phyloP scores from a whole-genome alignment of 306 rosid genomes.

The Senna siamea region DNA sequence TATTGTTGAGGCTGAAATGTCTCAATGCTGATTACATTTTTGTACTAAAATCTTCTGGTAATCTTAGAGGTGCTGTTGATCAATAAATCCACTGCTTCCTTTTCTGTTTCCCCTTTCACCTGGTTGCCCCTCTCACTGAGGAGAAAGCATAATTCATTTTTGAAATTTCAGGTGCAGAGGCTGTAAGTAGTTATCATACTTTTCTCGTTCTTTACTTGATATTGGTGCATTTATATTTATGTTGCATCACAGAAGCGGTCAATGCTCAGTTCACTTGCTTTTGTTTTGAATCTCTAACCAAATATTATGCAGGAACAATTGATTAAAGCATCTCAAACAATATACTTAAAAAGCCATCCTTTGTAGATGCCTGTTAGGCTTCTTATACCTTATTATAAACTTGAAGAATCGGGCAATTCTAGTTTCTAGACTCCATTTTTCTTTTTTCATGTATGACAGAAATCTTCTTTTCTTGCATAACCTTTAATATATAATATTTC shows the following conservation, averaged over 20 bases:
- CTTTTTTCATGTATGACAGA: not conserved
- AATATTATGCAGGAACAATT: not conserved
- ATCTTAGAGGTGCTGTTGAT: constrained; percentile 9
- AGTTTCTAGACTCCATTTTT: too few species aligned
- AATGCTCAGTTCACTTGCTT: constrained; percentile 11
- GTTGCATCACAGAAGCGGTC: not conserved
- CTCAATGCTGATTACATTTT: constrained; percentile 6
- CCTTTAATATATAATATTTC: not conserved
- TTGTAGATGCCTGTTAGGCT: not conserved
- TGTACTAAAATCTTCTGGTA: constrained; percentile 1
- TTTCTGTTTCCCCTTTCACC: not conserved
- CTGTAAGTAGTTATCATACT: not conserved
- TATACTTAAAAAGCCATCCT: not conserved
- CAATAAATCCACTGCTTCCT: not conserved
- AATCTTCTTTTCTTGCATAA: not conserved
- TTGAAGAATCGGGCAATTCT: not conserved
- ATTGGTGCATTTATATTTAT: constrained; percentile 10
- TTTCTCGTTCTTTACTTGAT: not conserved
- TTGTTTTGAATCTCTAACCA: constrained; percentile 23
- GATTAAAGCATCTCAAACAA: not conserved
- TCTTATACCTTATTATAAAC: not conserved
- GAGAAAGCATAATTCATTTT: constrained; percentile 8
- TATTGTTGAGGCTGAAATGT: constrained; percentile 25
- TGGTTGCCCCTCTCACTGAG: not conserved
- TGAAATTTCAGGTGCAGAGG: not conserved